These are phyloP conservation scores for Cercospora berteroae DNA, from an alignment of 2,329 filamentous ascomycete species.

Conservation along the genomic window DNA sequence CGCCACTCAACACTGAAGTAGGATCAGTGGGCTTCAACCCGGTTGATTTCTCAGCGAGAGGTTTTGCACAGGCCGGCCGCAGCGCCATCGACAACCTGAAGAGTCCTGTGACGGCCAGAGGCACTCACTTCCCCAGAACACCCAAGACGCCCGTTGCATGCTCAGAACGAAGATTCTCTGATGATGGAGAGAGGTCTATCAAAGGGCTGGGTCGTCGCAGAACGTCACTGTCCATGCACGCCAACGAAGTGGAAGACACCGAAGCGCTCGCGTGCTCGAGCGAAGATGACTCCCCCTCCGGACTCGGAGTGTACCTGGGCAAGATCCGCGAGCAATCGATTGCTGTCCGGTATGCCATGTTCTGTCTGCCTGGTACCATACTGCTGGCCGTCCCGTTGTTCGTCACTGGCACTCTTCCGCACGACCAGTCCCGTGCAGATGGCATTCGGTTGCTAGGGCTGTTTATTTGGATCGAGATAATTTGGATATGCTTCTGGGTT, in stretches of 20 bases:
- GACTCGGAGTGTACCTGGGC: slow-evolving; percentile 64
- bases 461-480: slow-evolving; percentile 67
- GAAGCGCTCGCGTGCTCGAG: slow-evolving; percentile 30
- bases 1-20: slow-evolving; percentile 8
- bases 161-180: background rate
- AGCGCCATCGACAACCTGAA: slow-evolving; percentile 1
- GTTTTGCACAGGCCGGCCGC: background rate
- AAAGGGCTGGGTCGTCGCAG: slow-evolving; percentile 9
- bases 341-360: slow-evolving; percentile 64
- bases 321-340: slow-evolving; percentile 63
- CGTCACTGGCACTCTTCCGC: slow-evolving; percentile 38
- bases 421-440: slow-evolving; percentile 33
- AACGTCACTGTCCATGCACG: slow-evolving; percentile 6
- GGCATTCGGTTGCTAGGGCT: slow-evolving; percentile 55
- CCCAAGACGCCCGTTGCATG: background rate
- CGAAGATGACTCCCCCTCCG: slow-evolving; percentile 59
- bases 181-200: background rate
- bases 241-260: slow-evolving; percentile 8
- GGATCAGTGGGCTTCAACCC: background rate
- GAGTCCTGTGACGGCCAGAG: background rate
- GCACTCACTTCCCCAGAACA: background rate
- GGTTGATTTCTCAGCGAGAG: background rate
- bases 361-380: slow-evolving; percentile 62
- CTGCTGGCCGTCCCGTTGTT: slow-evolving; percentile 62
- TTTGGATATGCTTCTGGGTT: slow-evolving; percentile 64